Percentiles rank a stretch among this genome's conserved stretches.
phyloP scores from a whole-genome alignment of 2,329 filamentous ascomycete species.

The Talaromyces islandicus region DNA sequence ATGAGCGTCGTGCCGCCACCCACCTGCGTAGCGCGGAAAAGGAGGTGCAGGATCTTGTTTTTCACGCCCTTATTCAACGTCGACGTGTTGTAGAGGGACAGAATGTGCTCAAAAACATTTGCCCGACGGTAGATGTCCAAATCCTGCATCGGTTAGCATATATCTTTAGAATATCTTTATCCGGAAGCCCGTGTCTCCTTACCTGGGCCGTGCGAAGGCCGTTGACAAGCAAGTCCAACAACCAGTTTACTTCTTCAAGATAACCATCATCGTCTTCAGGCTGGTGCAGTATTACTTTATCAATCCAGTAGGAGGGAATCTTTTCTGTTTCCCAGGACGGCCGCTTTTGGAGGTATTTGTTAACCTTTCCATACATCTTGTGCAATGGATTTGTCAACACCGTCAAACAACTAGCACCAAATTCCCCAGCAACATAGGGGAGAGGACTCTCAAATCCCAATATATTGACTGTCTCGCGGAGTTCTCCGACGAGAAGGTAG shows the following conservation, averaged over 20 bases:
- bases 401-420: slow-evolving; percentile 63
- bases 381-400: slow-evolving; percentile 73
- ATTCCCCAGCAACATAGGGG: slow-evolving; percentile 69
- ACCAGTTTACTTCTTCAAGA: slow-evolving; percentile 68
- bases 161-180: neutral
- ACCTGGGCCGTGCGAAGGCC: slow-evolving; percentile 53
- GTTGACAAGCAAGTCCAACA: slow-evolving; percentile 64
- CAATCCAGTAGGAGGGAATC: slow-evolving; percentile 55
- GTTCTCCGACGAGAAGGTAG: slow-evolving; percentile 72
- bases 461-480: slow-evolving; percentile 65
- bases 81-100: slow-evolving; percentile 63
- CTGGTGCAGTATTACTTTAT: slow-evolving; percentile 67
- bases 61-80: slow-evolving; percentile 56
- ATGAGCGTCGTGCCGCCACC: slow-evolving; percentile 74
- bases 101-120: slow-evolving; percentile 67
- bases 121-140: slow-evolving; percentile 48
- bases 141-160: slow-evolving; percentile 24
- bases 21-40: slow-evolving; percentile 63
- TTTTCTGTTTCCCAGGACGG: slow-evolving; percentile 64
- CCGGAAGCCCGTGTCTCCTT: slow-evolving; percentile 19
- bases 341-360: slow-evolving; percentile 71
- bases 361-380: slow-evolving; percentile 78
- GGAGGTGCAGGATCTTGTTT: slow-evolving; percentile 54
- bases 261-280: slow-evolving; percentile 68
- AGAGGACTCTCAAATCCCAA: slow-evolving; percentile 54